Evolutionary conservation across 31 red algal genomes (phyloP), one percentile per base, ranked within the genome.

Genomic region (Porphyra umbilicalis): DNA sequence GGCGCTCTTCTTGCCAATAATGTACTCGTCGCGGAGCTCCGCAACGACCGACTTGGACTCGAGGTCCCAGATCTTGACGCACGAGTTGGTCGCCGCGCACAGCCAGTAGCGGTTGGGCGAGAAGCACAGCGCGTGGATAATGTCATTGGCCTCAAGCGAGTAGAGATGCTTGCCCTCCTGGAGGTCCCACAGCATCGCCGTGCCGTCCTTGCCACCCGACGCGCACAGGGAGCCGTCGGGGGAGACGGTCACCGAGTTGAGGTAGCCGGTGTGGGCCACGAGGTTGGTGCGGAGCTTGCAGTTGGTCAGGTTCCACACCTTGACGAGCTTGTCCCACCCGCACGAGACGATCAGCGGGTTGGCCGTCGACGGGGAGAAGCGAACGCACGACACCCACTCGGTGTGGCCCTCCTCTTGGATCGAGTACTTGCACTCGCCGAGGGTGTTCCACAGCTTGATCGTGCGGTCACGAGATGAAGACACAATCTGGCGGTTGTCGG

Each of bases 401-500:
- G 97, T 89, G 46, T 99, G 97, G 29, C 89, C 91, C 80, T 96
- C 90, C 30, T 97, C 94, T 9, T 87, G 84, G 76, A 99, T 93
- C 79, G 94, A 94, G 83, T 96, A 99, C 87, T 99, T 99, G 88
- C 97, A 99, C 83, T 99, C 94, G 36, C 97, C 97, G 33, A 99
- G 92, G 13, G 94, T 99, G 84, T 99, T 99, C 97, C 97, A 99
- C 42, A 99, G 85, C 85, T 99, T 99, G 83, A 99, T 99, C 77
- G 97, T 99, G 76, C 88, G 86, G 85, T 99, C 97, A 76, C 97
- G 94, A n/a, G 97, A 99, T 40, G 88, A 83, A 20, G 97, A 99
- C 34, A 99, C 97, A 44, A 99, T 99, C 81, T 99, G 97, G 34
- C 97, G 91, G 79, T 99, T 99, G 80, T 99, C 97, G 33, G 94